Evolutionary conservation across 192 early-diverging fungal species (phyloP).

Genomic region (Cetraspora pellucida): DNA sequence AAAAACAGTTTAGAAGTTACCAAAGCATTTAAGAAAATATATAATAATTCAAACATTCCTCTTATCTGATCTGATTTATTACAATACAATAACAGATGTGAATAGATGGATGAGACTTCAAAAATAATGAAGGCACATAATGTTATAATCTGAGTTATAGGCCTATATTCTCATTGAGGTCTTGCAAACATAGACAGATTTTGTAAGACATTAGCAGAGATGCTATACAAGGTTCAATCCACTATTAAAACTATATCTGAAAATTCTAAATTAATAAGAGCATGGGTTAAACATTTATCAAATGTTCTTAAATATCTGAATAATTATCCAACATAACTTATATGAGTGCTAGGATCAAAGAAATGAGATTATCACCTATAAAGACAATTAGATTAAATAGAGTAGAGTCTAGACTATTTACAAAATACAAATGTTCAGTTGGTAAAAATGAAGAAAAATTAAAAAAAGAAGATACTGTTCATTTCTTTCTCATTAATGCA

Average conservation of each 20-base stretch:
- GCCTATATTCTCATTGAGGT: background rate
- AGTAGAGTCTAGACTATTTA: background rate
- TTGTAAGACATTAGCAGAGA: constrained; percentile 23
- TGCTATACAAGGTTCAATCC: constrained; percentile 10
- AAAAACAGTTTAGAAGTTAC: too few relatives aligned
- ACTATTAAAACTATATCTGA: constrained; percentile 1
- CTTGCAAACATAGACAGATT: constrained; percentile 2
- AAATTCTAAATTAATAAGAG: constrained; percentile 24
- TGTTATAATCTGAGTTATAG: constrained; percentile 16
- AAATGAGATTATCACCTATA: constrained; percentile 10
- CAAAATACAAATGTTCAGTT: constrained; percentile 5
- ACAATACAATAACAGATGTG: too few relatives aligned
- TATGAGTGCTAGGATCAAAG: background rate
- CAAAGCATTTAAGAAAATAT: too few relatives aligned
- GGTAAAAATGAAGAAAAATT: constrained; percentile 10
- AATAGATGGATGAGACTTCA: too few relatives aligned
- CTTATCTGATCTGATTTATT: too few relatives aligned
- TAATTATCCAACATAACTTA: background rate
- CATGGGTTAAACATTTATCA: constrained; percentile 20
- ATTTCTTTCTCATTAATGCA: background rate
- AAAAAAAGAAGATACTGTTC: constrained; percentile 12
- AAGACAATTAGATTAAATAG: background rate
- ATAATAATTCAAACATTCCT: too few relatives aligned
- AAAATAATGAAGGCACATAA: background rate
- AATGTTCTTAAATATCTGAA: background rate